These are phyloP conservation scores for Pulveroboletus sp. DNA, from an alignment of 768 basidiomycete species.

Conservation along the genomic window DNA sequence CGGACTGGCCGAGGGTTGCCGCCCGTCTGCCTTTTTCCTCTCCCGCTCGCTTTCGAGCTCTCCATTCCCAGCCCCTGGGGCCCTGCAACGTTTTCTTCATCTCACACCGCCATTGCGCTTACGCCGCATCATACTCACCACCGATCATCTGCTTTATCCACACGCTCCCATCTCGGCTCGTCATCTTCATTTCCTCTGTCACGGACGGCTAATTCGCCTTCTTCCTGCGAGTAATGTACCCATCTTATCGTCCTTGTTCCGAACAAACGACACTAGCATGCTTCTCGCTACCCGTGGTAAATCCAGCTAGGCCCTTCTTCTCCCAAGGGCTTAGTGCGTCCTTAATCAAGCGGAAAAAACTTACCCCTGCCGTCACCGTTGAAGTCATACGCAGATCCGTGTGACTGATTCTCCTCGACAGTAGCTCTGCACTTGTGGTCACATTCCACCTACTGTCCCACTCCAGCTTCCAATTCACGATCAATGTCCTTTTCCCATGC, in stretches of 20 bases:
- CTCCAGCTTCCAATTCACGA: constrained; percentile 18
- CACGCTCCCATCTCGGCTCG: constrained; percentile 26
- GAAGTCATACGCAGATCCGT: constrained; percentile 32
- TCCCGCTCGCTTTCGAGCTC: constrained; percentile 5
- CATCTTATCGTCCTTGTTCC: constrained; percentile 15
- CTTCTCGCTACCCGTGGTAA: constrained; percentile 2
- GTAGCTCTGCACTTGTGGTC: constrained; percentile 17
- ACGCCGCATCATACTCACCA: constrained; percentile 19
- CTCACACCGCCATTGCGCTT: constrained; percentile 23
- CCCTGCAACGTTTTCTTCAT: constrained; percentile 34
- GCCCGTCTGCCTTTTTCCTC: constrained; percentile 6
- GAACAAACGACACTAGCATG: background rate
- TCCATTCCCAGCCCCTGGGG: constrained; percentile 10
- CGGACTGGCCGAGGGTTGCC: constrained; percentile 23
- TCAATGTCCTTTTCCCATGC: constrained; percentile 18
- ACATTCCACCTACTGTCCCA: constrained; percentile 13
- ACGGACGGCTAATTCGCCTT: constrained; percentile 18
- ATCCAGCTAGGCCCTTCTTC: constrained; percentile 8
- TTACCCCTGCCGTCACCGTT: constrained; percentile 20
- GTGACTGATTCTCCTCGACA: constrained; percentile 16
- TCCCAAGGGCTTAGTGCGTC: constrained; percentile 25
- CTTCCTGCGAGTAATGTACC: constrained; percentile 6
- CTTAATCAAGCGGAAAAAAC: constrained; percentile 13
- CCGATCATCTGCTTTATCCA: constrained; percentile 19
- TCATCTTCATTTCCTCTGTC: constrained; percentile 16